phyloP scores from a whole-genome alignment of 2,329 filamentous ascomycete species.

The Lasiodiplodia gonubiensis region DNA sequence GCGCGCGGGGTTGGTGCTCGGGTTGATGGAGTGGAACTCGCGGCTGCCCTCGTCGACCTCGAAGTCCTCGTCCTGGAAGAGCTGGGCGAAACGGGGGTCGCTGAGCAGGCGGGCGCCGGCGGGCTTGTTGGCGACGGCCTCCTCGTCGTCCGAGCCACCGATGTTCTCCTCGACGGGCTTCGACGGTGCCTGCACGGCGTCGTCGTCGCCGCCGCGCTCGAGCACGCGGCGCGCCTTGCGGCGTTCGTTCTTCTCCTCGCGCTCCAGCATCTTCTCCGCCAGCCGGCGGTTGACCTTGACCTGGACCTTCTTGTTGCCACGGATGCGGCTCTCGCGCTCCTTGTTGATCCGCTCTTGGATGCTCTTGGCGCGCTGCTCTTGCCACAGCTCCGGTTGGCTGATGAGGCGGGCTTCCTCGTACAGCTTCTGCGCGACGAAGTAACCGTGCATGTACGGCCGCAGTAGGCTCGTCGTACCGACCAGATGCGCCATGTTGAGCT shows the following conservation, averaged over 20 bases:
- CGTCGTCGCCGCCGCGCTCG: conserved; percentile 66
- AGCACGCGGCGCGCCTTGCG: conserved; percentile 54
- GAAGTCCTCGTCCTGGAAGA: conserved; percentile 95
- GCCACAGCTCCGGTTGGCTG: conserved; percentile 90
- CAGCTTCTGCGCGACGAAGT: conserved; percentile 92
- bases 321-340: conserved; percentile 91
- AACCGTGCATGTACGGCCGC: conserved; percentile 98
- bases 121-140: conserved; percentile 51
- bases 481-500: conserved; percentile 84
- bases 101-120: conserved; percentile 67
- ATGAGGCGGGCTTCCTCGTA: conserved; percentile 96
- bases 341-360: conserved; percentile 96
- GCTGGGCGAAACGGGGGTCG: conserved; percentile 82
- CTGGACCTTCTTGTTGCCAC: conserved; percentile 87
- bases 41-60: conserved; percentile 85
- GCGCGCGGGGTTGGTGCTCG: conserved; percentile 66
- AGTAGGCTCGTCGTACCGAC: conserved; percentile 89
- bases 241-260: conserved; percentile 70
- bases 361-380: conserved; percentile 88
- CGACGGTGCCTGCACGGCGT: conserved; percentile 41
- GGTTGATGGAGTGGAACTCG: conserved; percentile 89
- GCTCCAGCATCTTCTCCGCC: conserved; percentile 67
- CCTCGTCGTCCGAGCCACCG: conserved; percentile 52
- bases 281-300: conserved; percentile 87
- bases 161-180: conserved; percentile 29